A percentile compares a stretch with the other conserved stretches of the same genome.
These are phyloP conservation scores for Pezicula neosporulosa DNA, from an alignment of 2,329 filamentous ascomycete species.

Conservation along the genomic window DNA sequence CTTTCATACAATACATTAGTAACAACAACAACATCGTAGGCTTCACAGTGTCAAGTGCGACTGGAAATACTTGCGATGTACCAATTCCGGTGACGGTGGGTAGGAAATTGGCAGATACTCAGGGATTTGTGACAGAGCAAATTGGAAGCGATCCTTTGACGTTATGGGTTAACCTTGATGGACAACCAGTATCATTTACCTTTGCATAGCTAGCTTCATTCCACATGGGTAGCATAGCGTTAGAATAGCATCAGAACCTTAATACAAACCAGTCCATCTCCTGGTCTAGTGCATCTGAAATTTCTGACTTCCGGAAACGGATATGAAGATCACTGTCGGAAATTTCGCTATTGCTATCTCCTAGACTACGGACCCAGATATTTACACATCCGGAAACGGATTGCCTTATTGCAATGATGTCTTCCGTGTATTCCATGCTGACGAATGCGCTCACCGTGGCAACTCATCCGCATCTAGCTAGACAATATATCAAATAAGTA, in stretches of 20 bases:
- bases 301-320: neutral
- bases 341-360: too few relatives aligned
- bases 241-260: neutral
- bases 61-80: conserved; percentile 5
- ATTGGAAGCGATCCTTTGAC: conserved; percentile 45
- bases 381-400: too few relatives aligned
- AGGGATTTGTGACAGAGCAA: conserved; percentile 29
- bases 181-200: conserved; percentile 12
- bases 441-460: too few relatives aligned
- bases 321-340: too few relatives aligned
- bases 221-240: neutral
- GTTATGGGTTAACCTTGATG: conserved; percentile 41
- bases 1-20: conserved; percentile 5
- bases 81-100: conserved; percentile 28
- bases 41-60: conserved; percentile 37
- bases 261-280: neutral
- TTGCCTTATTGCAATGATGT: too few relatives aligned
- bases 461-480: too few relatives aligned
- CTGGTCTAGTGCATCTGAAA: neutral
- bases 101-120: neutral
- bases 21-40: conserved; percentile 1
- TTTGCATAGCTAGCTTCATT: neutral
- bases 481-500: too few relatives aligned
- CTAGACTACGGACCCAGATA: too few relatives aligned
- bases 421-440: too few relatives aligned